These are phyloP conservation scores for Arthroderma uncinatum DNA, from an alignment of 2,329 filamentous ascomycete genomes.

Conservation along the genomic window DNA sequence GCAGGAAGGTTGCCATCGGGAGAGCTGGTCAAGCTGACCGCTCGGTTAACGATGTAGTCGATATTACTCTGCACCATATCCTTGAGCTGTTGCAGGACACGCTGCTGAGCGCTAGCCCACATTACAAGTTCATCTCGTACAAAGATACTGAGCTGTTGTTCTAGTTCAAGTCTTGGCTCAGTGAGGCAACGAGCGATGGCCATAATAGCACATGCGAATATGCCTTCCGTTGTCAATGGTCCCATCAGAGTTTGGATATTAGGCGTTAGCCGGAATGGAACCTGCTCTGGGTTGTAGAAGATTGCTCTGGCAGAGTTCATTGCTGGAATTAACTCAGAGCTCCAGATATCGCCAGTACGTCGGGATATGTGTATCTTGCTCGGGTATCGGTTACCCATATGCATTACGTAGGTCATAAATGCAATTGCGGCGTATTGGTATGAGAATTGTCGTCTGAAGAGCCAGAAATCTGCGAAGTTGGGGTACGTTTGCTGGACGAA, in stretches of 20 bases:
- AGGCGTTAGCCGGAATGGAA: slow-evolving; percentile 93
- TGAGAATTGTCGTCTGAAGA: slow-evolving; percentile 93
- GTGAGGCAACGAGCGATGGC: slow-evolving; percentile 89
- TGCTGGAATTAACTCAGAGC: slow-evolving; percentile 80
- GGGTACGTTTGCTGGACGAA: slow-evolving; percentile 86
- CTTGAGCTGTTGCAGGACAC: slow-evolving; percentile 53
- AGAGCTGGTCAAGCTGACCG: slow-evolving; percentile 67
- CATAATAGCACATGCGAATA: slow-evolving; percentile 93
- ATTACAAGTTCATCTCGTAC: slow-evolving; percentile 97
- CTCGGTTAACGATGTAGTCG: slow-evolving; percentile 83
- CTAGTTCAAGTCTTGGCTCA: slow-evolving; percentile 70
- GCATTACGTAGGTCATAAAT: slow-evolving; percentile 97
- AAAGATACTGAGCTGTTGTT: slow-evolving; percentile 86
- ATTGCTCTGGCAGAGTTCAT: slow-evolving; percentile 75
- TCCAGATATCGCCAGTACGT: slow-evolving; percentile 86
- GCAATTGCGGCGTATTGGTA: slow-evolving; percentile 92
- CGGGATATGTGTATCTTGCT: slow-evolving; percentile 90
- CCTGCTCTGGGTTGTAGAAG: slow-evolving; percentile 90
- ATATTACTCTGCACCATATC: slow-evolving; percentile 77
- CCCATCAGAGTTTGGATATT: slow-evolving; percentile 96
- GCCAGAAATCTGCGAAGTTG: slow-evolving; percentile 88
- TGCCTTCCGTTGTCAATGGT: slow-evolving; percentile 86
- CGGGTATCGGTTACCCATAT: slow-evolving; percentile 91
- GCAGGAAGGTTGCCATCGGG: slow-evolving; percentile 72
- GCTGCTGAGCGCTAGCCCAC: slow-evolving; percentile 79